These are phyloP conservation scores for Aphanocladium album DNA, from an alignment of 2,329 filamentous ascomycete genomes.

Conservation along the genomic window DNA sequence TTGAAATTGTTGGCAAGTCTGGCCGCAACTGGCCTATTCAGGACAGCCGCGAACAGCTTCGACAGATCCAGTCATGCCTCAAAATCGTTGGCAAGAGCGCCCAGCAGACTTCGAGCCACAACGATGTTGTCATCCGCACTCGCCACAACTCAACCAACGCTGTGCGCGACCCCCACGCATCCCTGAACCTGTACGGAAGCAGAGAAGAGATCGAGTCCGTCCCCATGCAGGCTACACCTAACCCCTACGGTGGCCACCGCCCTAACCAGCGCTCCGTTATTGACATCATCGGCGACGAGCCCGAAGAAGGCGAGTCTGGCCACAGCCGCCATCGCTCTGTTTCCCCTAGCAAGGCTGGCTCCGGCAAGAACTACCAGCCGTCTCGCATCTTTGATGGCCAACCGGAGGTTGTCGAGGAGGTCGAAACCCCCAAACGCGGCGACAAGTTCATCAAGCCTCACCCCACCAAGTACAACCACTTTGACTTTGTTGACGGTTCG, in stretches of 20 bases:
- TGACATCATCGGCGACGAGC: constrained; percentile 62
- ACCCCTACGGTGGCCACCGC: constrained; percentile 54
- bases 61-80: constrained; percentile 62
- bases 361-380: constrained; percentile 57
- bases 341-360: constrained; percentile 42
- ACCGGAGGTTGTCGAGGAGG: constrained; percentile 37
- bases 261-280: constrained; percentile 63
- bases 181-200: constrained; percentile 68
- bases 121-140: constrained; percentile 38
- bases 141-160: constrained; percentile 50
- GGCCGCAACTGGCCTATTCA: constrained; percentile 93
- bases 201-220: constrained; percentile 56
- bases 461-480: constrained; percentile 78
- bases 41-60: constrained; percentile 78
- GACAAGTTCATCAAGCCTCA: constrained; percentile 57
- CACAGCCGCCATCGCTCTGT: constrained; percentile 43
- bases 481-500: constrained; percentile 68
- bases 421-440: constrained; percentile 38
- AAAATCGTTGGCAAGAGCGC: constrained; percentile 39
- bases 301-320: constrained; percentile 31
- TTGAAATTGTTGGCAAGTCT: constrained; percentile 86
- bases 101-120: constrained; percentile 28
- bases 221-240: constrained; percentile 46
- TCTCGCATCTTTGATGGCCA: constrained; percentile 59
- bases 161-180: constrained; percentile 61